A percentile compares a stretch with the other conserved stretches of the same genome.
Evolutionary conservation across 306 rosid genomes (phyloP).

Genomic region (Citrullus amarus): DNA sequence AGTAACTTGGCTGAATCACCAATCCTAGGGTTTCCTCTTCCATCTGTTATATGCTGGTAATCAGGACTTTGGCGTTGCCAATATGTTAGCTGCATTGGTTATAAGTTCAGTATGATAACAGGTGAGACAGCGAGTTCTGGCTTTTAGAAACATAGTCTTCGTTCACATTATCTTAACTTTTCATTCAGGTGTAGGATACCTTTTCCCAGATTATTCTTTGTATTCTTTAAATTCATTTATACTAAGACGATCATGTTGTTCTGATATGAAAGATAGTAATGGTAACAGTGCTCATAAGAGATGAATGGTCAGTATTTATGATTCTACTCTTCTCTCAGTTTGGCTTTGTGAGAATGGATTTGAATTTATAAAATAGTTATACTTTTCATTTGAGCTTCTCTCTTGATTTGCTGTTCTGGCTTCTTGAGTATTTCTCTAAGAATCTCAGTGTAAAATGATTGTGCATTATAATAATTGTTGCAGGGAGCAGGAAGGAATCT

Average conservation of each 20-base stretch:
- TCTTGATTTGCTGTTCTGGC: not conserved
- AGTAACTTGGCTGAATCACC: not conserved
- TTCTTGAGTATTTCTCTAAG: not conserved
- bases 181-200: not conserved
- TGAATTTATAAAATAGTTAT: not conserved
- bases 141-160: not conserved
- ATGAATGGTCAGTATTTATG: not conserved
- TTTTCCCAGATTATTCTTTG: not conserved
- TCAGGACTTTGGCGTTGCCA: not conserved
- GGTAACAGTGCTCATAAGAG: not conserved
- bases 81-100: not conserved
- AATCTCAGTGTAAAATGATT: not conserved
- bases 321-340: not conserved
- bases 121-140: not conserved
- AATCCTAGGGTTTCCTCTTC: not conserved
- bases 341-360: not conserved
- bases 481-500: conserved; percentile 60
- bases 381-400: not conserved
- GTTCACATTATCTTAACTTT: not conserved
- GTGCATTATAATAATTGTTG: conserved; percentile 10
- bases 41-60: not conserved
- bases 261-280: not conserved
- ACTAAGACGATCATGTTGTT: not conserved
- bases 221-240: not conserved
- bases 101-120: not conserved